These are phyloP conservation scores for Funneliformis mosseae DNA, from an alignment of 192 early-diverging fungal species.

Conservation along the genomic window DNA sequence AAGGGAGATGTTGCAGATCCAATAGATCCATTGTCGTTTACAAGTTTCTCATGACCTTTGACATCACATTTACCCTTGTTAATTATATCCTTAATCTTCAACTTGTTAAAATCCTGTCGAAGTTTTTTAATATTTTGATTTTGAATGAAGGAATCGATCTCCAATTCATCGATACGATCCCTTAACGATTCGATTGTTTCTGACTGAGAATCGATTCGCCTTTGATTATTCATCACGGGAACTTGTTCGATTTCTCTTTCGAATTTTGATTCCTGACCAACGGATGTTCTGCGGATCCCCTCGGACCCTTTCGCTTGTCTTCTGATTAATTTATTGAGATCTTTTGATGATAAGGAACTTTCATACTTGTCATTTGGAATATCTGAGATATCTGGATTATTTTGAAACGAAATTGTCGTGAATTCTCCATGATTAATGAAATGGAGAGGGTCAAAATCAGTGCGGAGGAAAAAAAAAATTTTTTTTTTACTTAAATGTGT, in stretches of 20 bases:
- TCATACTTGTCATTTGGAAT: no score
- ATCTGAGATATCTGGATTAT: no score
- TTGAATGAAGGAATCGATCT: not conserved
- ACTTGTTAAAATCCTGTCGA: not conserved
- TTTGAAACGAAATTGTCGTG: no score
- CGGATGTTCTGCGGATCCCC: not conserved
- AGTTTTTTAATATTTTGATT: not conserved
- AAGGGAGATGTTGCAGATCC: no score
- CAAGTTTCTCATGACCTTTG: not conserved
- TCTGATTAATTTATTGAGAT: not conserved
- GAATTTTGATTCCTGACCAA: not conserved
- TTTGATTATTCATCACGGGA: not conserved
- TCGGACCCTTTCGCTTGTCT: not conserved
- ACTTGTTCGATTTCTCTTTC: not conserved
- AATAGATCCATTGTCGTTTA: no score
- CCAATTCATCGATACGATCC: not conserved
- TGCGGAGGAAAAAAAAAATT: not conserved
- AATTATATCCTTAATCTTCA: not conserved
- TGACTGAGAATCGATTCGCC: not conserved
- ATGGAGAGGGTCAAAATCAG: not conserved
- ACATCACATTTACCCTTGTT: no score
- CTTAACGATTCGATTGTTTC: not conserved
- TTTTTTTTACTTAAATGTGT: no score
- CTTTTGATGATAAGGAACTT: no score
- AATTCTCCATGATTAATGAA: no score